Evolutionary conservation across 805 yeast genomes (phyloP).

Genomic region (Lipomyces sp.): DNA sequence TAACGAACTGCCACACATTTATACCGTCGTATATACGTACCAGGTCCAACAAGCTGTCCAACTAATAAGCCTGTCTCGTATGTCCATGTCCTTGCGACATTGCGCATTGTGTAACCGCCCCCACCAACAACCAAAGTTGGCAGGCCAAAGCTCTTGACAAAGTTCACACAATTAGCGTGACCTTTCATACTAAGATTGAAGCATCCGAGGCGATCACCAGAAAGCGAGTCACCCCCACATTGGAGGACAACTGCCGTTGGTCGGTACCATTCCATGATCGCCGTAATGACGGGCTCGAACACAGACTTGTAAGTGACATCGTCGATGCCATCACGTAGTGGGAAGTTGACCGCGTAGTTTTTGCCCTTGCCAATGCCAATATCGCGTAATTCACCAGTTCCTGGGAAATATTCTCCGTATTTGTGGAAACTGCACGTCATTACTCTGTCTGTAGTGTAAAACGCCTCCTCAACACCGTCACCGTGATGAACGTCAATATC

Average conservation of each 20-base stretch:
- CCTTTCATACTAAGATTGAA: constrained; percentile 90
- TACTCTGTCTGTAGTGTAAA: constrained; percentile 90
- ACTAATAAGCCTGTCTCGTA: constrained; percentile 85
- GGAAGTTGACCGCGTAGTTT: constrained; percentile 86
- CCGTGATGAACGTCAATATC: constrained; percentile 97
- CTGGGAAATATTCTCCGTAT: constrained; percentile 96
- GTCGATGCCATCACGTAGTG: constrained; percentile 92
- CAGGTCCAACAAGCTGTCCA: constrained; percentile 53
- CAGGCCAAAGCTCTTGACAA: constrained; percentile 82
- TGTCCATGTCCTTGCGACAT: constrained; percentile 94
- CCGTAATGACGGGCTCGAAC: constrained; percentile 65
- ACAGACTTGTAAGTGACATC: constrained; percentile 90
- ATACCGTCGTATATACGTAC: constrained; percentile 48
- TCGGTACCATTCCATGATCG: constrained; percentile 86
- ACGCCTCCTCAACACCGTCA: constrained; percentile 98
- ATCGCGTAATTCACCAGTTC: constrained; percentile 92
- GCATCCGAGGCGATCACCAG: constrained; percentile 91
- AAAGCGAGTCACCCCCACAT: constrained; percentile 96
- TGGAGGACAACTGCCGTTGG: constrained; percentile 95
- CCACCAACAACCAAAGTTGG: constrained; percentile 95
- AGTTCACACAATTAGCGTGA: constrained; percentile 94
- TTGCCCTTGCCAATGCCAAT: constrained; percentile 88
- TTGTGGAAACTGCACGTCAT: constrained; percentile 97
- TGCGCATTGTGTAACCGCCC: constrained; percentile 97
- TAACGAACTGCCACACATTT: not conserved